Conservation (phyloP, 1,284 basidiomycete genomes). For the Apiotrichum porosum region DNA sequence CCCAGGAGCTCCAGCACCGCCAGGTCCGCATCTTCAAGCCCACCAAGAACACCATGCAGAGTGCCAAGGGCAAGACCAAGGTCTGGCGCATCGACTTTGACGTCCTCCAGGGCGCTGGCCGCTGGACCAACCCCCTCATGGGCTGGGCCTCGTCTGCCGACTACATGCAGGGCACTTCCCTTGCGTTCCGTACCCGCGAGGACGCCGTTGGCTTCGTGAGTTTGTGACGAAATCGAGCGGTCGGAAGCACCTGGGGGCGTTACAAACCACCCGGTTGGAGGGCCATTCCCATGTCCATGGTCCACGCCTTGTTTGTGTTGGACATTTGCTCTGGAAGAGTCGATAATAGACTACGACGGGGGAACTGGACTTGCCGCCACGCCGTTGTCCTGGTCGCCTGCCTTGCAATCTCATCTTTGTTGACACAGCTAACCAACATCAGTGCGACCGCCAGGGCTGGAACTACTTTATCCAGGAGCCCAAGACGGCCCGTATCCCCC, state of each 20-base stretch:
- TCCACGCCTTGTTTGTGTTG: no score
- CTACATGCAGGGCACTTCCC: conserved; percentile 89
- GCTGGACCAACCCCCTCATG: conserved; percentile 99
- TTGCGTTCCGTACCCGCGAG: conserved; percentile 84
- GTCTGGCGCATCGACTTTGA: conserved; percentile 97
- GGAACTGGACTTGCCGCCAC: no score
- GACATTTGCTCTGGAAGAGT: neutral
- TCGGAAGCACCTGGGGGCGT: no score
- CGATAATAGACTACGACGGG: no score
- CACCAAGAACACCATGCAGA: conserved; percentile 92
- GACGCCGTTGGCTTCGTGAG: conserved; percentile 80
- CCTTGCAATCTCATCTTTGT: neutral
- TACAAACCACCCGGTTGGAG: no score
- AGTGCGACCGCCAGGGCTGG: conserved; percentile 51
- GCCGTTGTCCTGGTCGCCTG: neutral
- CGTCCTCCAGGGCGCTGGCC: conserved; percentile 74
- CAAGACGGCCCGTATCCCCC: conserved; percentile 67
- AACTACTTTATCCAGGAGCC: conserved; percentile 60
- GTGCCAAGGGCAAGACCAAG: conserved; percentile 76
- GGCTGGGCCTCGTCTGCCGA: conserved; percentile 93
- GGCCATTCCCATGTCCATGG: no score
- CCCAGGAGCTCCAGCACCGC: conserved; percentile 30
- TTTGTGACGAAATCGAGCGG: conserved; percentile 4
- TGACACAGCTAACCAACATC: no score
- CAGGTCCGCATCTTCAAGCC: conserved; percentile 87